Conservation (phyloP, 352 stramenopile genomes). For the Pythium aphanidermatum region DNA sequence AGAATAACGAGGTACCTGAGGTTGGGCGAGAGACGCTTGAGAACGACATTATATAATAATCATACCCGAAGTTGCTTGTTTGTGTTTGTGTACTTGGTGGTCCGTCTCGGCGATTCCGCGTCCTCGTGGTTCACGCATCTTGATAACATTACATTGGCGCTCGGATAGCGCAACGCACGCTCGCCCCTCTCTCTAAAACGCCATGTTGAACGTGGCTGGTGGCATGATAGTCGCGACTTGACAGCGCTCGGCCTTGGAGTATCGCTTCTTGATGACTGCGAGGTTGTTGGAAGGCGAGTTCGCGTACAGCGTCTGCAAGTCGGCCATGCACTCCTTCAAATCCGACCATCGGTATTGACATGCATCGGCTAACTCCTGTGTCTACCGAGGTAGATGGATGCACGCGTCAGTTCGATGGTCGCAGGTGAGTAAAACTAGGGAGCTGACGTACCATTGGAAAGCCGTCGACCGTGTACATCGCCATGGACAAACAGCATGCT, state of each 20-base stretch:
- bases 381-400: slow-evolving; percentile 41
- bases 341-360: slow-evolving; percentile 71
- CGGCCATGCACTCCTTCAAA: slow-evolving; percentile 76
- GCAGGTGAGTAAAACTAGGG: background rate
- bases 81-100: slow-evolving; percentile 3
- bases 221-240: slow-evolving; percentile 71
- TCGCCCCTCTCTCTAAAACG: slow-evolving; percentile 41
- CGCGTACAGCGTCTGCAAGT: slow-evolving; percentile 78
- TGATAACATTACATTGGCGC: too few relatives aligned
- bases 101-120: background rate
- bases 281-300: slow-evolving; percentile 77
- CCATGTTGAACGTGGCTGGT: slow-evolving; percentile 74
- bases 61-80: slow-evolving; percentile 16
- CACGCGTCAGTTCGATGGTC: slow-evolving; percentile 1
- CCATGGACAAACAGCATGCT: slow-evolving; percentile 78
- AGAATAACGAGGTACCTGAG: background rate
- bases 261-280: slow-evolving; percentile 86
- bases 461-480: slow-evolving; percentile 79
- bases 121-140: too few relatives aligned
- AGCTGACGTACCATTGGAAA: slow-evolving; percentile 60
- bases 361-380: slow-evolving; percentile 73
- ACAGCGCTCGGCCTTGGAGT: slow-evolving; percentile 79
- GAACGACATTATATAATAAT: slow-evolving; percentile 26
- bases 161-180: slow-evolving; percentile 6
- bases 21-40: background rate